These are phyloP conservation scores for Rhodotorula kratochvilovae DNA, from an alignment of 768 basidiomycete species.

Conservation along the genomic window DNA sequence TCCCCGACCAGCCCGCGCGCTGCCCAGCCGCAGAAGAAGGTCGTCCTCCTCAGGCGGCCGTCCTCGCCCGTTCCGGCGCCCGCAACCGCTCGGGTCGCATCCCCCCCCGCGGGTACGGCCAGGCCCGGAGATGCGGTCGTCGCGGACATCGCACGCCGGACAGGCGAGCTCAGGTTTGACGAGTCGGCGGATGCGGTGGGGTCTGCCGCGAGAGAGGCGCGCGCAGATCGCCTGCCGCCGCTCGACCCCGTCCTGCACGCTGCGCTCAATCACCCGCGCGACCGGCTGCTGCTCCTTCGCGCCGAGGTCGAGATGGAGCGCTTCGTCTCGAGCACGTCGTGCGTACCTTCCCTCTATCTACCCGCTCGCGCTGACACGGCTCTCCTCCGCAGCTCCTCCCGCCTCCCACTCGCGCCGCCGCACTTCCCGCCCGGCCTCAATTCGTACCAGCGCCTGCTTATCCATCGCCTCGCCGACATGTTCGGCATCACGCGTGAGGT, in stretches of 20 bases:
- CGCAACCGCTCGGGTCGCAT: too few species aligned
- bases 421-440: constrained; percentile 39
- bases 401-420: constrained; percentile 33
- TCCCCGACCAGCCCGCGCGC: neutral
- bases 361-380: neutral
- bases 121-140: neutral
- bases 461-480: constrained; percentile 41
- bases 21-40: neutral
- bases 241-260: constrained; percentile 21
- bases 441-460: constrained; percentile 42
- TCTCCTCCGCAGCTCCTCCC: constrained; percentile 1
- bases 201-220: neutral
- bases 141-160: too few species aligned
- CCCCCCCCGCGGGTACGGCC: neutral
- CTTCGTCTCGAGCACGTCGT: constrained; percentile 25
- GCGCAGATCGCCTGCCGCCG: neutral
- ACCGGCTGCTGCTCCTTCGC: constrained; percentile 29
- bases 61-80: neutral
- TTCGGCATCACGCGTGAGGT: constrained; percentile 42
- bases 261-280: constrained; percentile 23
- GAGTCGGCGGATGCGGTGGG: neutral
- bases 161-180: neutral
- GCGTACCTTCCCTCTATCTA: neutral
- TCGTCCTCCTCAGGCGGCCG: constrained; percentile 11
- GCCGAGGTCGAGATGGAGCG: constrained; percentile 38